Evolutionary conservation across 208 protist species (phyloP).

Genomic region (Trypanosoma cruzi): DNA sequence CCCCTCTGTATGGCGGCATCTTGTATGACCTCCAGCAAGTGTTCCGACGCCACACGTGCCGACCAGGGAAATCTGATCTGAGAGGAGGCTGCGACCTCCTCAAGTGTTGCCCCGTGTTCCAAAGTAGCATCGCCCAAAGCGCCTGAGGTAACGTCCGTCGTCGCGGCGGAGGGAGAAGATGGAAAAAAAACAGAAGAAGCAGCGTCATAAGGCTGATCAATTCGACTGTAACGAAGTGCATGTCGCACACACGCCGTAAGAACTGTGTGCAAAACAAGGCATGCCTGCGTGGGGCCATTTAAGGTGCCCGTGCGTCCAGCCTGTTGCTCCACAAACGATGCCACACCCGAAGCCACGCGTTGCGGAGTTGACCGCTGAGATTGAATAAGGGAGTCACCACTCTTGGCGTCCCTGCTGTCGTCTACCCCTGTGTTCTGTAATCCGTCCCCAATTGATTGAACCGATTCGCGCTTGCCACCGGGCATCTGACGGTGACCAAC

Average conservation of each 20-base stretch:
- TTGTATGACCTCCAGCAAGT: conserved; percentile 15
- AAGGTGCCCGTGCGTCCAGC: background rate
- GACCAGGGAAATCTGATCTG: conserved; percentile 28
- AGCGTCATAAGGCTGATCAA: background rate
- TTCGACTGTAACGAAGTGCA: conserved; percentile 19
- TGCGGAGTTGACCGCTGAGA: conserved; percentile 13
- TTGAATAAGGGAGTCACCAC: background rate
- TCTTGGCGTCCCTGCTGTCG: background rate
- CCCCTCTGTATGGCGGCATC: conserved; percentile 14
- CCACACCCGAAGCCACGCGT: conserved; percentile 11
- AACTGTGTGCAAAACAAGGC: conserved; percentile 24
- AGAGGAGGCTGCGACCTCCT: background rate
- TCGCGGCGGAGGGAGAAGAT: background rate
- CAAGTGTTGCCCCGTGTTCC: background rate
- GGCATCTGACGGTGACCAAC: conserved; percentile 6
- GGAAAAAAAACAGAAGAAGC: background rate
- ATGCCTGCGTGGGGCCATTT: conserved; percentile 18
- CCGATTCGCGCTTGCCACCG: background rate
- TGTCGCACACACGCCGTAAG: conserved; percentile 28
- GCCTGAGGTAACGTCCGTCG: background rate
- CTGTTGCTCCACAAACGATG: conserved; percentile 23
- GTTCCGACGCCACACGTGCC: conserved; percentile 5
- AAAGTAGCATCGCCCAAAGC: background rate
- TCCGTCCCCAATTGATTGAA: background rate
- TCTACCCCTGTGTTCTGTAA: background rate